Conservation (phyloP, 305 asterid species). For the Fraxinus albicans region DNA sequence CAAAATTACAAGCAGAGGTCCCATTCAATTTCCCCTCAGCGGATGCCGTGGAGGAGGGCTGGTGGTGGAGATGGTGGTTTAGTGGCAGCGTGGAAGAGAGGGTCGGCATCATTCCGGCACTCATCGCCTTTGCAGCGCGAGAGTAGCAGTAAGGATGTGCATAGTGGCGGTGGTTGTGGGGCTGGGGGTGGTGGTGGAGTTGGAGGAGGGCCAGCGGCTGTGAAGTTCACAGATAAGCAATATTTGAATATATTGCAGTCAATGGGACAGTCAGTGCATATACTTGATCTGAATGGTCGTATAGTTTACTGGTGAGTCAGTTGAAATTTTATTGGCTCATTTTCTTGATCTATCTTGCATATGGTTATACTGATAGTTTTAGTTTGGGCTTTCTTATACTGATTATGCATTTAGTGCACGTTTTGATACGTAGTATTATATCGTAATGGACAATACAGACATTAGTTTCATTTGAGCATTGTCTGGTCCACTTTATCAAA, state of each 20-base stretch:
- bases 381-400: not conserved
- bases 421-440: not conserved
- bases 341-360: not conserved
- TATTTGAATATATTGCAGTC: slow-evolving; percentile 91
- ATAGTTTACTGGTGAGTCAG: slow-evolving; percentile 82
- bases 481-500: not conserved
- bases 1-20: slow-evolving; percentile 61
- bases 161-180: slow-evolving; percentile 23
- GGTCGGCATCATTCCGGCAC: slow-evolving; percentile 65
- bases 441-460: not conserved
- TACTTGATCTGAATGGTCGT: slow-evolving; percentile 62
- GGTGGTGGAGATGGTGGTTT: slow-evolving; percentile 44
- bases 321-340: slow-evolving; percentile 3
- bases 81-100: slow-evolving; percentile 53
- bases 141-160: slow-evolving; percentile 37
- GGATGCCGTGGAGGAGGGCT: slow-evolving; percentile 43
- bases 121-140: slow-evolving; percentile 80
- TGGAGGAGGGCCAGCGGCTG: slow-evolving; percentile 48
- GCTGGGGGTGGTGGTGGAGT: slow-evolving; percentile 18
- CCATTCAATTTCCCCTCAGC: slow-evolving; percentile 76
- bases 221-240: slow-evolving; percentile 71
- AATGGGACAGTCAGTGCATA: slow-evolving; percentile 92
- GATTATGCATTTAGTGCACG: not conserved
- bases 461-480: not conserved
- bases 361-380: not conserved